Evolutionary conservation across 306 rosid genomes (phyloP).

Genomic region (Fagus sylvatica): DNA sequence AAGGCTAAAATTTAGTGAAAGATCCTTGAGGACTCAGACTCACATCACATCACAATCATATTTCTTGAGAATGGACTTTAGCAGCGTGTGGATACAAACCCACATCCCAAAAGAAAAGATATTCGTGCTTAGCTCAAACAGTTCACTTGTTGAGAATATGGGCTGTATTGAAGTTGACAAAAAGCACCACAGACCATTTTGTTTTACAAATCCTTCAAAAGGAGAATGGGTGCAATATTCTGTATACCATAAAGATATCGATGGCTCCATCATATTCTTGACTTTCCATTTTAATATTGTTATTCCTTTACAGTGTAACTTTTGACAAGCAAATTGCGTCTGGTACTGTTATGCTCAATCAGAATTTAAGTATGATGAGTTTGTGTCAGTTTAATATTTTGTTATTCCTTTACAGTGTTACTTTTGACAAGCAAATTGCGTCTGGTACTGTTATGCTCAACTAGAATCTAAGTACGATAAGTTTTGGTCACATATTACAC

Average conservation of each 20-base stretch:
- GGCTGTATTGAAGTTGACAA: conserved; percentile 25
- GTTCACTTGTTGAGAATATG: conserved; percentile 40
- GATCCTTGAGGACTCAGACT: background rate
- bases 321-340: background rate
- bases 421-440: background rate
- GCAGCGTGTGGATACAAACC: conserved; percentile 9
- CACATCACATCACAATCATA: background rate
- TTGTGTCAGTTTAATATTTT: background rate
- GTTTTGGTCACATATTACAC: no score
- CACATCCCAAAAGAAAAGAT: conserved; percentile 29
- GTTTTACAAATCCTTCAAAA: conserved; percentile 6
- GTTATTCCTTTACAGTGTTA: background rate
- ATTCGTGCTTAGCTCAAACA: conserved; percentile 37
- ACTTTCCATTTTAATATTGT: conserved; percentile 14
- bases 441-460: background rate
- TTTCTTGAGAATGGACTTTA: background rate
- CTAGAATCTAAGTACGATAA: background rate
- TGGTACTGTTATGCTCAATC: background rate
- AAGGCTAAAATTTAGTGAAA: conserved; percentile 1
- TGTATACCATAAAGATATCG: conserved; percentile 18
- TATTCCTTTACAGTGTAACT: background rate
- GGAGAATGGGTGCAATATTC: conserved; percentile 5
- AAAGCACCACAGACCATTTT: background rate
- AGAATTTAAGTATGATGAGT: background rate
- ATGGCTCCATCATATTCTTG: conserved; percentile 18